phyloP scores from a whole-genome alignment of 208 protist genomes.

The Lotmaria passim region DNA sequence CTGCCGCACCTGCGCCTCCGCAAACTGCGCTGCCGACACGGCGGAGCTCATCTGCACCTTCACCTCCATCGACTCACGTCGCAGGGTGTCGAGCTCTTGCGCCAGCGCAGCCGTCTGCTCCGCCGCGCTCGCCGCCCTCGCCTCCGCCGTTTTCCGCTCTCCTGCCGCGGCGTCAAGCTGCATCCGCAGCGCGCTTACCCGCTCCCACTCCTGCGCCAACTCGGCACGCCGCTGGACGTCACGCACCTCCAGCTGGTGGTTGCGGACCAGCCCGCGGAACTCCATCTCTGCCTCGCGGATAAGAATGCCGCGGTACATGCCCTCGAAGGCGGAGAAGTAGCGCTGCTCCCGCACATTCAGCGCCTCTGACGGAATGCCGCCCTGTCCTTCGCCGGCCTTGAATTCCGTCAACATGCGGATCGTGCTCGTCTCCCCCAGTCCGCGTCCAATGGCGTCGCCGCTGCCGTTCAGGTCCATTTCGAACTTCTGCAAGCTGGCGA shows the following conservation, averaged over 20 bases:
- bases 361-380: conserved; percentile 10
- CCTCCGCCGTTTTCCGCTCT: conserved; percentile 20
- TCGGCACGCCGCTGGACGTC: conserved; percentile 38
- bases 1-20: conserved; percentile 36
- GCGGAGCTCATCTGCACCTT: conserved; percentile 42
- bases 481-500: conserved; percentile 29
- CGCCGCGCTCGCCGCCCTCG: conserved; percentile 10
- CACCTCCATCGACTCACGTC: conserved; percentile 27
- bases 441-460: not conserved
- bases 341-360: conserved; percentile 38
- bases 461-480: conserved; percentile 30
- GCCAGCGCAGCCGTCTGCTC: conserved; percentile 25
- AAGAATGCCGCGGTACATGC: conserved; percentile 46
- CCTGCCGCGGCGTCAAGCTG: conserved; percentile 29
- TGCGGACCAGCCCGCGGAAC: conserved; percentile 35
- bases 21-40: conserved; percentile 27
- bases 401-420: conserved; percentile 33
- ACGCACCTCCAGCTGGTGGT: conserved; percentile 40
- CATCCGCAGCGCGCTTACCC: conserved; percentile 28
- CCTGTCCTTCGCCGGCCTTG: conserved; percentile 10
- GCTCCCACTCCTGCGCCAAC: conserved; percentile 36
- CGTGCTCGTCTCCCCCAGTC: conserved; percentile 16
- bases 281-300: conserved; percentile 36
- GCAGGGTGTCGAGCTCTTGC: conserved; percentile 35
- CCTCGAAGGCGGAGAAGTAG: conserved; percentile 42